Evolutionary conservation across 1,284 basidiomycete genomes (phyloP).

Genomic region (Heterobasidion occidentale): DNA sequence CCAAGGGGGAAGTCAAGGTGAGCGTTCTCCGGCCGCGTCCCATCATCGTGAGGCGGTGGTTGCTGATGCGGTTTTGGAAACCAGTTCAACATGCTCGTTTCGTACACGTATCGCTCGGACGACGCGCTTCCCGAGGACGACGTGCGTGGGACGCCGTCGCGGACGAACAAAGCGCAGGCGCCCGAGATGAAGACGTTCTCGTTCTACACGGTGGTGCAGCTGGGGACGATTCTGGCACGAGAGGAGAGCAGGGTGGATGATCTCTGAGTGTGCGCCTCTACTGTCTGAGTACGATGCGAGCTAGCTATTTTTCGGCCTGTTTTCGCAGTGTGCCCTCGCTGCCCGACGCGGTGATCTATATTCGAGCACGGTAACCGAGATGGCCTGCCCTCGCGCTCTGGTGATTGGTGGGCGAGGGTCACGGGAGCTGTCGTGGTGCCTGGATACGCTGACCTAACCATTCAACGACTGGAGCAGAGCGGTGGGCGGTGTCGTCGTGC

Average conservation of each 20-base stretch:
- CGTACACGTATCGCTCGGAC: slow-evolving; percentile 88
- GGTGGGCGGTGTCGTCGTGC: neutral
- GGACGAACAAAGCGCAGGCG: slow-evolving; percentile 27
- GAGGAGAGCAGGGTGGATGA: slow-evolving; percentile 34
- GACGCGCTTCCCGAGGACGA: slow-evolving; percentile 63
- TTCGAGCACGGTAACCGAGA: too few species aligned
- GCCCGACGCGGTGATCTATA: too few species aligned
- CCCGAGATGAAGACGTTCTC: slow-evolving; percentile 80
- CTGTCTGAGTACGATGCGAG: neutral
- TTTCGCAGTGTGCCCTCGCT: too few species aligned
- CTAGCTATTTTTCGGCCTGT: too few species aligned
- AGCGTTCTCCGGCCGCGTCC: slow-evolving; percentile 14
- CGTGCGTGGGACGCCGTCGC: slow-evolving; percentile 41
- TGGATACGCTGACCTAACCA: neutral
- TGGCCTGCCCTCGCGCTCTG: too few species aligned
- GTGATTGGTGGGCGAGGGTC: too few species aligned
- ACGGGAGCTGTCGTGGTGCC: neutral
- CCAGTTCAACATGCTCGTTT: slow-evolving; percentile 88
- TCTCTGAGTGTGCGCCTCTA: neutral
- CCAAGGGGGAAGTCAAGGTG: slow-evolving; percentile 68
- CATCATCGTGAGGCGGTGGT: neutral
- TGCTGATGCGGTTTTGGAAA: slow-evolving; percentile 8
- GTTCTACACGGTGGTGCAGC: slow-evolving; percentile 76
- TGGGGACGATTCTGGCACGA: slow-evolving; percentile 60
- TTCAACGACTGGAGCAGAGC: neutral